Evolutionary conservation across 2,329 filamentous ascomycete species (phyloP), one percentile per base, ranked within the genome.

Genomic region (Endoconidiophora laricicola): DNA sequence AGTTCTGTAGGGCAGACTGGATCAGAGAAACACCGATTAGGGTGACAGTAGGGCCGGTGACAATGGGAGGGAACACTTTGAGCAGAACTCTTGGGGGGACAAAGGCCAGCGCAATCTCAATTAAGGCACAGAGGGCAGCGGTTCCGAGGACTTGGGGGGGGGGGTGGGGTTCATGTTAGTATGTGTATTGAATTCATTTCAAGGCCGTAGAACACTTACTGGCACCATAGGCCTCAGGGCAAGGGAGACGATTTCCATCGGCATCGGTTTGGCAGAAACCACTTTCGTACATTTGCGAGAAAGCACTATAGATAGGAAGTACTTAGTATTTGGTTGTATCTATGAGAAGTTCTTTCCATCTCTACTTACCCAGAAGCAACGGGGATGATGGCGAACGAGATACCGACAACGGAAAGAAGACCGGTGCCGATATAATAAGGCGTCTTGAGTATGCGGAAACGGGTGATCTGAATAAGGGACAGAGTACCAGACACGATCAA

Each of bases 401-500:
- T 81, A 14, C 82, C 83, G 3, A 86, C 82, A 3, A 87, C 86
- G 0, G 81, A 86, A 52, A 91, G 79, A 22, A 91, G 66, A 2
- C 86, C 86, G 0, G 86, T 91, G 9, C 86, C 83, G 53, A 87
- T 65, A 55, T 78, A 85, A 61, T 87, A 87, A 2, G 69, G 69
- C 0, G 84, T 85, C 55, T 74, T 75, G 56, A 70, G 74, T 57
- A 91, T 78, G 57, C 80, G 81, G 54, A 91, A 81, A 4, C 82
- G 71, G 0, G 81, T 84, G 56, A 91, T 88, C 59, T 93, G 85
- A 16, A 91, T 69, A 4, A 76, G 69, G 1, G 82, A 86, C 22
- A 90, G 70, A 40, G 86, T 70, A 24, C 84, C 85, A 2, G 81
- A 85, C 3, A 88, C 83, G 55, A 93, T 87, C 52, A 88, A 67